Conservation (phyloP, 1,284 basidiomycete species). For the Boletus nobilissimus region DNA sequence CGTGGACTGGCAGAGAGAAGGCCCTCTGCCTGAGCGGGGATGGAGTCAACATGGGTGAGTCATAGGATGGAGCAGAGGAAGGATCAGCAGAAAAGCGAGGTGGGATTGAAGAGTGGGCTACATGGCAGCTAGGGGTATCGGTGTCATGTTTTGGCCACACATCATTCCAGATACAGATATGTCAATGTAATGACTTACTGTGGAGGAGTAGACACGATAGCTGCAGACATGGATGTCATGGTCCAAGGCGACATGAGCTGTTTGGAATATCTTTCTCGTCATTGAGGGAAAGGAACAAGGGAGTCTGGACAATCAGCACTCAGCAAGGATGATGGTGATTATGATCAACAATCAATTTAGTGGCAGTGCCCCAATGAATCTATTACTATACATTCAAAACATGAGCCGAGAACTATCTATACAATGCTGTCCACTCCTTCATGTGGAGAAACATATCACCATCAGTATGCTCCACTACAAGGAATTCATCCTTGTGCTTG, state of each 20-base stretch:
- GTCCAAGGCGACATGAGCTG: slow-evolving; percentile 15
- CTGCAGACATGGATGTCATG: slow-evolving; percentile 42
- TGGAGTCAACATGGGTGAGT: slow-evolving; percentile 70
- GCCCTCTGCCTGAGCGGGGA: slow-evolving; percentile 64
- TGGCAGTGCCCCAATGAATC: background rate
- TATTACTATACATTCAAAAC: too few relatives aligned
- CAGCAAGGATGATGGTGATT: too few relatives aligned
- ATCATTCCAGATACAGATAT: slow-evolving; percentile 49
- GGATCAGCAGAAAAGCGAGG: slow-evolving; percentile 43
- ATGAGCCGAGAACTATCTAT: background rate
- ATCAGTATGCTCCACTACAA: background rate
- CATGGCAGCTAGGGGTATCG: slow-evolving; percentile 61
- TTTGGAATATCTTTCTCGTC: slow-evolving; percentile 25
- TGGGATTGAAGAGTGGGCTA: slow-evolving; percentile 52
- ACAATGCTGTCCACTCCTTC: background rate
- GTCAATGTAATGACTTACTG: too few relatives aligned
- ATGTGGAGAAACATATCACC: background rate
- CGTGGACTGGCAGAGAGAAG: slow-evolving; percentile 49
- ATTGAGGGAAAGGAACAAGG: background rate
- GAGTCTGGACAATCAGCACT: background rate
- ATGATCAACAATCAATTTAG: too few relatives aligned
- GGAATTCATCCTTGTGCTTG: background rate
- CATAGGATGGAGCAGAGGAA: slow-evolving; percentile 50
- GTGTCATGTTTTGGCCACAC: slow-evolving; percentile 56
- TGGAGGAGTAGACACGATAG: slow-evolving; percentile 51